Evolutionary conservation across 2,329 filamentous ascomycete genomes (phyloP).

Genomic region (Chrysosporium queenslandicum): DNA sequence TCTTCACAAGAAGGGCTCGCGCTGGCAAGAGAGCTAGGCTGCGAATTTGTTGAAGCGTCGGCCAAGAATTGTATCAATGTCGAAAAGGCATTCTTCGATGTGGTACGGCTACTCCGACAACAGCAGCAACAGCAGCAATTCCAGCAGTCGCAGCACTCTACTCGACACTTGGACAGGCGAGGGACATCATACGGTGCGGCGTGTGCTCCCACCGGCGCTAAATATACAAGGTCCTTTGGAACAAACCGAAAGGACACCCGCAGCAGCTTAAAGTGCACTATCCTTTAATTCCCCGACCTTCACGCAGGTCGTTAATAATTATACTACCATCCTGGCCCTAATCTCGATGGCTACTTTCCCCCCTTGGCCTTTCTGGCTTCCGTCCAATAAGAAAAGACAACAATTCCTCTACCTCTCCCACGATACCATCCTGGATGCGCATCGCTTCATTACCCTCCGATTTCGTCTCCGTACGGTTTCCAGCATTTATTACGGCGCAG

Average conservation of each 20-base stretch:
- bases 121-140: constrained; percentile 54
- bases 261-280: constrained; percentile 28
- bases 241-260: constrained; percentile 32
- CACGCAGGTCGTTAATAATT: background rate
- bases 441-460: background rate
- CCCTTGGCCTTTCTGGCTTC: background rate
- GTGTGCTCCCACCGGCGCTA: constrained; percentile 23
- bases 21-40: constrained; percentile 80
- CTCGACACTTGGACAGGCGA: constrained; percentile 30
- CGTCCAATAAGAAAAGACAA: background rate
- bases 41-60: constrained; percentile 93
- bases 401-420: background rate
- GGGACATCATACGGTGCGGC: constrained; percentile 28
- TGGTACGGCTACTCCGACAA: constrained; percentile 78
- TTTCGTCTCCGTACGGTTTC: constrained; percentile 8
- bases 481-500: constrained; percentile 11
- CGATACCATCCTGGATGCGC: background rate
- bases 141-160: constrained; percentile 14
- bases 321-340: background rate
- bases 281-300: constrained; percentile 26
- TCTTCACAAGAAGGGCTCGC: constrained; percentile 93
- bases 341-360: background rate
- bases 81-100: constrained; percentile 96
- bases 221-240: constrained; percentile 34
- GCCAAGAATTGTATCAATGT: constrained; percentile 98